Conservation (phyloP, 2,329 filamentous ascomycete genomes). For the Pyrenophora graminea region DNA sequence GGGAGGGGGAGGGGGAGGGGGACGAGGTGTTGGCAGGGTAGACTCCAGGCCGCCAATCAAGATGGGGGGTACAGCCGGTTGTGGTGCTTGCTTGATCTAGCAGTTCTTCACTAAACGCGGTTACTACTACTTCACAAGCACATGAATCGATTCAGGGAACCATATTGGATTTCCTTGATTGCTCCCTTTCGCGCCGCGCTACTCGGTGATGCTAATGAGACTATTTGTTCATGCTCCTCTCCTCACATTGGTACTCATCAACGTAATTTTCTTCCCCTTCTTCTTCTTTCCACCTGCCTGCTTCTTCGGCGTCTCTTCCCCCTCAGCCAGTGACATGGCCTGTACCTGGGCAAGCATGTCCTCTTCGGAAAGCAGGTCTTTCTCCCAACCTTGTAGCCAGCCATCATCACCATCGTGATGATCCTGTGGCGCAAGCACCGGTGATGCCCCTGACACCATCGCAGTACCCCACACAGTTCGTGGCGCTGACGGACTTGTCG, state of each 20-base stretch:
- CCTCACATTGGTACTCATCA: conserved; percentile 68
- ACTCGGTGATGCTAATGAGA: conserved; percentile 28
- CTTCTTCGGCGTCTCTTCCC: conserved; percentile 37
- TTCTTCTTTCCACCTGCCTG: conserved; percentile 59
- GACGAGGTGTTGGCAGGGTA: conserved; percentile 27
- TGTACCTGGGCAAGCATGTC: conserved; percentile 57
- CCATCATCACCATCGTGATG: conserved; percentile 67
- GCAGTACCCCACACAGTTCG: conserved; percentile 94
- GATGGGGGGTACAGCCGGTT: conserved; percentile 31
- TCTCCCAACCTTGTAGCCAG: conserved; percentile 84
- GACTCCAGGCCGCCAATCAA: conserved; percentile 36
- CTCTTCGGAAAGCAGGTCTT: conserved; percentile 68
- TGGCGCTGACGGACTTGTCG: conserved; percentile 75
- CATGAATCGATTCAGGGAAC: not conserved
- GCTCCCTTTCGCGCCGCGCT: conserved; percentile 32
- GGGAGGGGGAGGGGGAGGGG: conserved; percentile 10
- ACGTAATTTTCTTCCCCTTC: conserved; percentile 69
- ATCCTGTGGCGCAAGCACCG: conserved; percentile 55
- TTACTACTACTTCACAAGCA: not conserved
- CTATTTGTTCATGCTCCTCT: conserved; percentile 53
- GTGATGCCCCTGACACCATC: conserved; percentile 62
- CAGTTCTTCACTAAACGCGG: too few species aligned
- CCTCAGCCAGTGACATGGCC: conserved; percentile 42
- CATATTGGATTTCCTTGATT: conserved; percentile 13
- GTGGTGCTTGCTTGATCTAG: conserved; percentile 39